These are phyloP conservation scores for Chlorella vulgaris DNA, from an alignment of 139 green algal genomes.

Conservation along the genomic window DNA sequence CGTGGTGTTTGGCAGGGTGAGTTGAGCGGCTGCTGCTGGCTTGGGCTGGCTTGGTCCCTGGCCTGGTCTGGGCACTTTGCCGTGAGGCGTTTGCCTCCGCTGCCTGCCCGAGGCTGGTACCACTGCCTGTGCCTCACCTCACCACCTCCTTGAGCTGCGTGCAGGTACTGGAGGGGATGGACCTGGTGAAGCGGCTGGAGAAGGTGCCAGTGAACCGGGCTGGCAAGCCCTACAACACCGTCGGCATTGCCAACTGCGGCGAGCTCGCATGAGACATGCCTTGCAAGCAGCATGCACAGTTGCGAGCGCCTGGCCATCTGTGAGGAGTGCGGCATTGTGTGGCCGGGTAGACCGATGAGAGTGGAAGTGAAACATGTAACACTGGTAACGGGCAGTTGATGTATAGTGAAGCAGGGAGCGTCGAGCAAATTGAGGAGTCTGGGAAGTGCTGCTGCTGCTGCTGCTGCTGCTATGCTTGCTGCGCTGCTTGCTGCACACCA, in stretches of 20 bases:
- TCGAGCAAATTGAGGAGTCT: not conserved
- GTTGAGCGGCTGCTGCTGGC: not conserved
- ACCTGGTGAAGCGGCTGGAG: slow-evolving; percentile 67
- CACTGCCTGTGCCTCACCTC: too few relatives aligned
- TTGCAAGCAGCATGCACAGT: too few relatives aligned
- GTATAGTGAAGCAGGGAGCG: not conserved
- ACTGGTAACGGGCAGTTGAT: not conserved
- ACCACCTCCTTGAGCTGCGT: not conserved
- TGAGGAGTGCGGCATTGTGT: not conserved
- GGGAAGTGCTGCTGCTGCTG: too few relatives aligned
- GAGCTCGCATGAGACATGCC: slow-evolving; percentile 41
- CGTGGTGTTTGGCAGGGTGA: slow-evolving; percentile 75
- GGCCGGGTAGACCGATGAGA: too few relatives aligned
- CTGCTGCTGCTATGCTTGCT: not conserved
- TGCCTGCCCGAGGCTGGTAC: too few relatives aligned
- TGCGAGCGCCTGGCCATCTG: too few relatives aligned
- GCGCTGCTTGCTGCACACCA: not conserved
- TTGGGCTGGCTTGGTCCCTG: not conserved
- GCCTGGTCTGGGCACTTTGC: not conserved
- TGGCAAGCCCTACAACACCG: slow-evolving; percentile 49
- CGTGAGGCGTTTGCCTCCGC: too few relatives aligned
- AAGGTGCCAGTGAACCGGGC: slow-evolving; percentile 26
- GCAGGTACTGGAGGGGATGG: slow-evolving; percentile 71
- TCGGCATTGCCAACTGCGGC: slow-evolving; percentile 60
- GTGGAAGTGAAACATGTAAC: not conserved